Evolutionary conservation across 306 rosid species (phyloP), one percentile per base, ranked within the genome.

Genomic region (Acacia acuminata): DNA sequence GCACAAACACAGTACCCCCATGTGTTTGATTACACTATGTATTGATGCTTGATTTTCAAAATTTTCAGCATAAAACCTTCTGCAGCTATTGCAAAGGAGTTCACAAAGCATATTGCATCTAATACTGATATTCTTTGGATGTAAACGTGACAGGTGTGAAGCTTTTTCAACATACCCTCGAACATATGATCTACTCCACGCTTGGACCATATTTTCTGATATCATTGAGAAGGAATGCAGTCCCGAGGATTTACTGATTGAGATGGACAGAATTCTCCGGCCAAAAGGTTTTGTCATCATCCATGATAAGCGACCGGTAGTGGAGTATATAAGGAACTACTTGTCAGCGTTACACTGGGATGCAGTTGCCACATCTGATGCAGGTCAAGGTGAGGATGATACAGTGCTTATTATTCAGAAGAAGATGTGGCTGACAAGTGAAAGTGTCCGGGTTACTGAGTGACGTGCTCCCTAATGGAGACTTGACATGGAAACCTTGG

Each of bases 161-260:
- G 89, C 97, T 73, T 93, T 90, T 84, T 96, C 98, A 27, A 95
- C 98, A 20, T 92, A 95, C 81, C 99, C 99, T 73, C 97, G 99
- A 14, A 93, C 99, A 0, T 95, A 88, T 22, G 98, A 96, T 86
- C 81, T 96, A 38, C 96, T 92, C 77, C 98, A 96, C 72, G 98
- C 96, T 32, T 93, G 90, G 96, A 88, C 89, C 24, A 80, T 93
- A 69, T 92, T 96, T 88, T 96, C 98, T 20, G 91, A 92, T 79
- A 85, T 93, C 71, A 88, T 89, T 82, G 91, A 87, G 86, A 92
- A 90, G 74, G 96, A 86, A 77, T 96, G 99, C 76, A 92, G 96
- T 77, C 84, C 79, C 3, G 92, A 90, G 85, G 98, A 96, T 89
- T 87, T 93, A 45, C 79, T 96, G 88, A 85, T 96, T n/a, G 97